phyloP scores from a whole-genome alignment of 1,139 yeast genomes.

The Blastobotrys capitulatus region DNA sequence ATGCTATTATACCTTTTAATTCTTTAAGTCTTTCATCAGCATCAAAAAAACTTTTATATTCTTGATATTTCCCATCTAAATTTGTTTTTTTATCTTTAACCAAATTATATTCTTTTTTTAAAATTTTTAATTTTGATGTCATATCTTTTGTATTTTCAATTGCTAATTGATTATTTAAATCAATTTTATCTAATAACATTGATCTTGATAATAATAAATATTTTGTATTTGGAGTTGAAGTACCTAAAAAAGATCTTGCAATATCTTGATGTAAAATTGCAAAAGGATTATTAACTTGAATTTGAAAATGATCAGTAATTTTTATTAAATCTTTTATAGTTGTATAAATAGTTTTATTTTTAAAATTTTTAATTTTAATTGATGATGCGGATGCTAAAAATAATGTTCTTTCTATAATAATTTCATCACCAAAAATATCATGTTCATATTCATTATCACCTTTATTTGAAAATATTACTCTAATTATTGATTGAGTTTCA shows the following conservation, averaged over 20 bases:
- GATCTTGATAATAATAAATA: slow-evolving; percentile 77
- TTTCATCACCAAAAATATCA: slow-evolving; percentile 58
- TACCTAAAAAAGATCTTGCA: slow-evolving; percentile 72
- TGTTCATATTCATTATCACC: slow-evolving; percentile 63
- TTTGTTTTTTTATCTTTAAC: not conserved
- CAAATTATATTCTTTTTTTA: slow-evolving; percentile 14
- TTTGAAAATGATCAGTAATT: slow-evolving; percentile 63
- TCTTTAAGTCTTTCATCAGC: no score
- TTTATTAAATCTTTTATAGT: slow-evolving; percentile 63
- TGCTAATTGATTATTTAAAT: slow-evolving; percentile 32
- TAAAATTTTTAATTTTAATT: slow-evolving; percentile 46
- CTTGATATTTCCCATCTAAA: not conserved
- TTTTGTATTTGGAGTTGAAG: slow-evolving; percentile 50
- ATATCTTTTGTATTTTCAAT: slow-evolving; percentile 31
- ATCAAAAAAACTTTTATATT: not conserved
- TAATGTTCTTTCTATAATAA: slow-evolving; percentile 67
- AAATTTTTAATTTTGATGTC: not conserved
- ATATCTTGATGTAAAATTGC: slow-evolving; percentile 91
- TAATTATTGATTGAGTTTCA: slow-evolving; percentile 54
- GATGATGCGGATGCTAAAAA: not conserved
- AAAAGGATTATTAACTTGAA: slow-evolving; percentile 86
- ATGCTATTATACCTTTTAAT: not conserved
- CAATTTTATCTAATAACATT: slow-evolving; percentile 52
- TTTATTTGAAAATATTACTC: slow-evolving; percentile 51
- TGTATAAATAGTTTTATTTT: slow-evolving; percentile 49